These are phyloP conservation scores for Mariannaea sp. DNA, from an alignment of 2,329 filamentous ascomycete genomes.

Conservation along the genomic window DNA sequence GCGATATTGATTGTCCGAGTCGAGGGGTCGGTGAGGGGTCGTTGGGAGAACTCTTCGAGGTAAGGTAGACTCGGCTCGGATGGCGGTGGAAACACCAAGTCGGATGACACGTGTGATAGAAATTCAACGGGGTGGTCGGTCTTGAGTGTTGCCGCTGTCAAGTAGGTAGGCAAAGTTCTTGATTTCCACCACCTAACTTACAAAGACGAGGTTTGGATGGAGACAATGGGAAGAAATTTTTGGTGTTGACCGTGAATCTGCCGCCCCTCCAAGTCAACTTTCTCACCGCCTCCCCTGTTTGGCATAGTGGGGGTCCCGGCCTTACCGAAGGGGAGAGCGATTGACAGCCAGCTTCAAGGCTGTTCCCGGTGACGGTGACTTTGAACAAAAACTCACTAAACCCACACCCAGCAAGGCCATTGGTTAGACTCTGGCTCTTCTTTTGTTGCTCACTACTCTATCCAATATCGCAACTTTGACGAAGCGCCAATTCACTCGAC, in stretches of 20 bases:
- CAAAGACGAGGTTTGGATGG: background rate
- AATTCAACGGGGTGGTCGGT: background rate
- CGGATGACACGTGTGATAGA: background rate
- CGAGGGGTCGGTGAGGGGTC: background rate
- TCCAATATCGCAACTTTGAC: no score
- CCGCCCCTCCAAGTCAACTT: background rate
- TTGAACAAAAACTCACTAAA: no score
- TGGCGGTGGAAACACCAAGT: background rate
- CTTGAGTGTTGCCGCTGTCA: background rate
- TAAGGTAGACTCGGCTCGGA: background rate
- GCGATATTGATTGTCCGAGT: background rate
- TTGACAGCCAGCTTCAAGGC: no score
- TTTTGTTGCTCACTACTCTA: no score
- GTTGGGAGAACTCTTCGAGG: background rate
- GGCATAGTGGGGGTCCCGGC: background rate
- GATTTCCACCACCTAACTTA: background rate
- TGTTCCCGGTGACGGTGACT: no score
- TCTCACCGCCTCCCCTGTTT: background rate
- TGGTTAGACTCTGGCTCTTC: no score
- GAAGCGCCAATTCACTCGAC: no score
- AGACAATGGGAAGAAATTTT: background rate
- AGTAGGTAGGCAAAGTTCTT: background rate
- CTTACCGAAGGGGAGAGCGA: no score
- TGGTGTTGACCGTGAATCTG: background rate
- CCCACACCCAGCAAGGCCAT: no score